These are phyloP conservation scores for Lachnum nothofagi DNA, from an alignment of 2,329 filamentous ascomycete genomes.

Conservation along the genomic window DNA sequence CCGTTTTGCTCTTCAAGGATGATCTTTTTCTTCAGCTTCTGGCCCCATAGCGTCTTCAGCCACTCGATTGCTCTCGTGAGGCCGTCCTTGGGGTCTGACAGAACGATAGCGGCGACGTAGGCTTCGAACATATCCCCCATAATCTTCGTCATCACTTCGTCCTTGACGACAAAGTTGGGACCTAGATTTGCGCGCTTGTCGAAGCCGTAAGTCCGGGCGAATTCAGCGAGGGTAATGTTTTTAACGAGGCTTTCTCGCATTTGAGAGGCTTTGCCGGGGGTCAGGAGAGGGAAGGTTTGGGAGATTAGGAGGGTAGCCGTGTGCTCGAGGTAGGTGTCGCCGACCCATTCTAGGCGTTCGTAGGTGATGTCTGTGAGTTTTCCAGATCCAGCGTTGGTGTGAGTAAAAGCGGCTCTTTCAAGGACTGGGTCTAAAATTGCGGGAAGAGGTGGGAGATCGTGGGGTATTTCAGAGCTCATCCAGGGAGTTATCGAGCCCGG, in stretches of 20 bases:
- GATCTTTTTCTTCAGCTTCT: constrained; percentile 54
- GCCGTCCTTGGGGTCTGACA: constrained; percentile 61
- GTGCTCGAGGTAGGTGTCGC: constrained; percentile 79
- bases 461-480: constrained; percentile 46
- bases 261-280: constrained; percentile 66
- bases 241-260: constrained; percentile 74
- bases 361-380: constrained; percentile 48
- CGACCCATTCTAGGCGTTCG: constrained; percentile 81
- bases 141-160: constrained; percentile 62
- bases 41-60: constrained; percentile 71
- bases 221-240: constrained; percentile 70
- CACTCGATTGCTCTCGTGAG: constrained; percentile 59
- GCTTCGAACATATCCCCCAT: constrained; percentile 87
- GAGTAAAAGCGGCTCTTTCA: constrained; percentile 61
- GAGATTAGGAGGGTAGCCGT: constrained; percentile 72
- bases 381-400: constrained; percentile 36
- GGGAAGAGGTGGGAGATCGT: constrained; percentile 54
- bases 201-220: constrained; percentile 66
- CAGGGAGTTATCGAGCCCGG: constrained; percentile 41
- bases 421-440: constrained; percentile 54
- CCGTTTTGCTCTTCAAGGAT: constrained; percentile 32
- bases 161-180: constrained; percentile 37
- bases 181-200: constrained; percentile 58
- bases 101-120: constrained; percentile 74
- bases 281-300: constrained; percentile 60